Conservation (phyloP, 805 yeast species). For the Pichia ethanolica region DNA sequence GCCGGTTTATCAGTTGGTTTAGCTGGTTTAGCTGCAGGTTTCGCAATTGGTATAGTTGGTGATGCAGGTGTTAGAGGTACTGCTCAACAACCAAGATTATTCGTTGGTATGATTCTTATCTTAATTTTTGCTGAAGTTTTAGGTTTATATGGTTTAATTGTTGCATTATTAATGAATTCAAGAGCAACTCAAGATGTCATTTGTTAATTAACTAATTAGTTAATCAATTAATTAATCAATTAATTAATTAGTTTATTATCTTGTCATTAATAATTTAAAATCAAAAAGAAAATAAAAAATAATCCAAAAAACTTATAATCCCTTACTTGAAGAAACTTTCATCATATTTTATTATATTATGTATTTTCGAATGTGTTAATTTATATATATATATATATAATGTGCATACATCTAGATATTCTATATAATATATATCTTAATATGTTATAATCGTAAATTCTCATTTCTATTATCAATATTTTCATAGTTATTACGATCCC, state of each 20-base stretch:
- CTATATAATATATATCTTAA: neutral
- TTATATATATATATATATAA: too few species aligned
- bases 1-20: slow-evolving; percentile 97
- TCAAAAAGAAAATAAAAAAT: too few species aligned
- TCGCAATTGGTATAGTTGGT: slow-evolving; percentile 98
- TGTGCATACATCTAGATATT: too few species aligned
- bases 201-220: slow-evolving; percentile 41
- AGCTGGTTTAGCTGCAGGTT: slow-evolving; percentile 97
- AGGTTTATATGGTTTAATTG: slow-evolving; percentile 96
- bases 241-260: neutral
- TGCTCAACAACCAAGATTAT: slow-evolving; percentile 96
- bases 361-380: too few species aligned
- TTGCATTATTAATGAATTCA: slow-evolving; percentile 94
- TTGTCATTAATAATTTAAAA: too few species aligned
- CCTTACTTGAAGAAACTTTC: too few species aligned
- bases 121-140: slow-evolving; percentile 98
- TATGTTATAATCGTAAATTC: neutral
- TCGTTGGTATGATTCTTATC: slow-evolving; percentile 97
- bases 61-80: slow-evolving; percentile 99
- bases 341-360: neutral
- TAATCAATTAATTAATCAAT: too few species aligned
- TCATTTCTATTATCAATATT: neutral
- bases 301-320: too few species aligned
- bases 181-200: slow-evolving; percentile 90
- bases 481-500: neutral